These are phyloP conservation scores for Curvularia spicifera DNA, from an alignment of 2,329 filamentous ascomycete genomes.

Conservation along the genomic window DNA sequence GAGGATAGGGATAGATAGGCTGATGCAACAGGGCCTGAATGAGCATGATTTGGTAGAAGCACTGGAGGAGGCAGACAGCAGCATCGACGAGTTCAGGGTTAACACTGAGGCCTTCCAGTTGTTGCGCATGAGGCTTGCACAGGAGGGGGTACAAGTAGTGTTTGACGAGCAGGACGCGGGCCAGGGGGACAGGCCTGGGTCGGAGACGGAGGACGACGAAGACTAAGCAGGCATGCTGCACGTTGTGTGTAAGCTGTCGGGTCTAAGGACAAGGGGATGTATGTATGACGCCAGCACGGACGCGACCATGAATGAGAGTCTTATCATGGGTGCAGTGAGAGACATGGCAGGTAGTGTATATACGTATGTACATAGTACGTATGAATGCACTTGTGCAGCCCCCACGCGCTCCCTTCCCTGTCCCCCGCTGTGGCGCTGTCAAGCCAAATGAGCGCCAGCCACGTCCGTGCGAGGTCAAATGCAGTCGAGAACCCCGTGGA, in stretches of 20 bases:
- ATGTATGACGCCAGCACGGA: slow-evolving; percentile 2
- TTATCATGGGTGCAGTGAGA: slow-evolving; percentile 2
- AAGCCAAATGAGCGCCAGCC: slow-evolving; percentile 21
- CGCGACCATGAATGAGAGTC: too few relatives aligned
- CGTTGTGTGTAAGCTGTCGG: neutral
- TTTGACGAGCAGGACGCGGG: slow-evolving; percentile 28
- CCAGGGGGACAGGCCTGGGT: slow-evolving; percentile 9
- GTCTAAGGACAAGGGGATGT: slow-evolving; percentile 1
- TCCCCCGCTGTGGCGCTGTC: slow-evolving; percentile 4
- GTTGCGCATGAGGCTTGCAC: slow-evolving; percentile 27
- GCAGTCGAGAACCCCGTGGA: too few relatives aligned
- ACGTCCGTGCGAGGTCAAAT: slow-evolving; percentile 17
- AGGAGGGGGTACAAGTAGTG: slow-evolving; percentile 36
- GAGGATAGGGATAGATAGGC: slow-evolving; percentile 31
- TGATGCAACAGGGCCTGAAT: slow-evolving; percentile 26
- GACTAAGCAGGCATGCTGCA: neutral
- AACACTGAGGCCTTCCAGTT: slow-evolving; percentile 35
- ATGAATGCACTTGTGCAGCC: neutral
- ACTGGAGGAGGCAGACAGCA: slow-evolving; percentile 31
- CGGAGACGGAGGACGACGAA: slow-evolving; percentile 22
- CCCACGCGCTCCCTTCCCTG: neutral
- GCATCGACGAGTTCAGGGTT: slow-evolving; percentile 35
- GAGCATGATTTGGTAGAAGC: slow-evolving; percentile 27
- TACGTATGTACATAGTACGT: neutral
- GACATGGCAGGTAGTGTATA: slow-evolving; percentile 4